phyloP scores from a whole-genome alignment of 495 filamentous ascomycete species.

The Cenococcum geophilum region DNA sequence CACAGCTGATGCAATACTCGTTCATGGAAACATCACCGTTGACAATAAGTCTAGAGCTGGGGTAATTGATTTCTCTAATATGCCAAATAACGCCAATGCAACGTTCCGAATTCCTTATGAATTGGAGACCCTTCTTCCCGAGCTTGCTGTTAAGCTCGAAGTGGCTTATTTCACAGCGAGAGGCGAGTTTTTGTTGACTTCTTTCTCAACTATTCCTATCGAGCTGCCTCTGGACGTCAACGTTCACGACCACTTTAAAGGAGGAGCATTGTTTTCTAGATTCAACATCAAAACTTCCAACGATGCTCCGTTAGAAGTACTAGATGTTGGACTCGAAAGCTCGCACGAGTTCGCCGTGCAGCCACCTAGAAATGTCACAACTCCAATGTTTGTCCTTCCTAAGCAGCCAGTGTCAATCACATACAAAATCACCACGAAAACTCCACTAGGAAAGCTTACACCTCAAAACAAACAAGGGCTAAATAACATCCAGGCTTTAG shows the following conservation, averaged over 20 bases:
- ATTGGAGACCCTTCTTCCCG: conserved; percentile 67
- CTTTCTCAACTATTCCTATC: conserved; percentile 58
- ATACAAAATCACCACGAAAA: conserved; percentile 59
- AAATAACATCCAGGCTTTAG: conserved; percentile 45
- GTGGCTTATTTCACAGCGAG: conserved; percentile 68
- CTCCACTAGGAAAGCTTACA: conserved; percentile 1
- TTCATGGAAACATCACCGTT: conserved; percentile 46
- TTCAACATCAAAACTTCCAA: conserved; percentile 82
- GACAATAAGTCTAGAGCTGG: conserved; percentile 59
- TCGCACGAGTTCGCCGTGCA: conserved; percentile 64
- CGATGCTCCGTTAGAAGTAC: conserved; percentile 65
- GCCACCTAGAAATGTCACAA: conserved; percentile 45
- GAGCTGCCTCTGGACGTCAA: conserved; percentile 84
- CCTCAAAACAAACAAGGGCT: conserved; percentile 2
- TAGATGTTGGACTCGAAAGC: conserved; percentile 60
- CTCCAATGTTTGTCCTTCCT: conserved; percentile 63
- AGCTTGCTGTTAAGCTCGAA: conserved; percentile 69
- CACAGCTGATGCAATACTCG: conserved; percentile 59
- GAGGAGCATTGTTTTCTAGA: conserved; percentile 70
- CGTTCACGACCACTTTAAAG: conserved; percentile 92
- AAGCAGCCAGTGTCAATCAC: conserved; percentile 76
- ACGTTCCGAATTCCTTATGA: conserved; percentile 74
- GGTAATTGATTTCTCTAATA: conserved; percentile 54
- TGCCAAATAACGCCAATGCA: conserved; percentile 47
- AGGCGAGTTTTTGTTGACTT: conserved; percentile 65